phyloP scores from a whole-genome alignment of 176 grass and related monocot genomes.

The Canna indica region DNA sequence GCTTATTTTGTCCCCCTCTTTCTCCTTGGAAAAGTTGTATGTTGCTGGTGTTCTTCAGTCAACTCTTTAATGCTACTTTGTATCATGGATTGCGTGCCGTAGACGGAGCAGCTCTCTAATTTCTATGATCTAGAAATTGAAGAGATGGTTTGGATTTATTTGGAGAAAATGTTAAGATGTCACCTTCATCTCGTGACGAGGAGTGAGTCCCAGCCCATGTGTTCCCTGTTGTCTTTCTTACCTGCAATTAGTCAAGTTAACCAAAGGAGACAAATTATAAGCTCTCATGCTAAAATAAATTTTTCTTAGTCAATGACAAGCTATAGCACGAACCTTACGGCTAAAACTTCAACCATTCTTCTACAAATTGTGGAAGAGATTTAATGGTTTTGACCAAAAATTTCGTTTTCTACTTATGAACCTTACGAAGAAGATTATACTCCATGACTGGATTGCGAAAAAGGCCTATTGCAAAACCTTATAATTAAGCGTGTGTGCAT shows the following conservation, averaged over 20 bases:
- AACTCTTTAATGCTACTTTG: neutral
- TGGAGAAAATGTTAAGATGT: neutral
- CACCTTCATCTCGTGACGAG: slow-evolving; percentile 2
- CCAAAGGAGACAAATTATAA: neutral
- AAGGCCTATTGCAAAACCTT: too few relatives aligned
- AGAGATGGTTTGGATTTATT: neutral
- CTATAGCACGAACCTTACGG: too few relatives aligned
- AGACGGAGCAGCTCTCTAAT: neutral
- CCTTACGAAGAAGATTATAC: too few relatives aligned
- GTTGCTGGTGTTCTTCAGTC: neutral
- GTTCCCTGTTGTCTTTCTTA: neutral
- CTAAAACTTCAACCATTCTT: too few relatives aligned
- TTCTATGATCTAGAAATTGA: neutral
- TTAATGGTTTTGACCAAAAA: too few relatives aligned
- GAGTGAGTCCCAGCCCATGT: neutral
- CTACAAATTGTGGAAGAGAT: too few relatives aligned
- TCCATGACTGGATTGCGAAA: too few relatives aligned
- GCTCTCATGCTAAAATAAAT: too few relatives aligned
- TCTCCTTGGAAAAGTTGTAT: neutral
- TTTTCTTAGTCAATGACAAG: too few relatives aligned
- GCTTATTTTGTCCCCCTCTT: too few relatives aligned
- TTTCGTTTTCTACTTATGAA: too few relatives aligned
- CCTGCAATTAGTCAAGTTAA: neutral
- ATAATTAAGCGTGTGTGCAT: too few relatives aligned
- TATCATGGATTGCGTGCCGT: neutral